Evolutionary conservation across 371 early-diverging fungal genomes (phyloP).

Genomic region (Lichtheimia ornata): DNA sequence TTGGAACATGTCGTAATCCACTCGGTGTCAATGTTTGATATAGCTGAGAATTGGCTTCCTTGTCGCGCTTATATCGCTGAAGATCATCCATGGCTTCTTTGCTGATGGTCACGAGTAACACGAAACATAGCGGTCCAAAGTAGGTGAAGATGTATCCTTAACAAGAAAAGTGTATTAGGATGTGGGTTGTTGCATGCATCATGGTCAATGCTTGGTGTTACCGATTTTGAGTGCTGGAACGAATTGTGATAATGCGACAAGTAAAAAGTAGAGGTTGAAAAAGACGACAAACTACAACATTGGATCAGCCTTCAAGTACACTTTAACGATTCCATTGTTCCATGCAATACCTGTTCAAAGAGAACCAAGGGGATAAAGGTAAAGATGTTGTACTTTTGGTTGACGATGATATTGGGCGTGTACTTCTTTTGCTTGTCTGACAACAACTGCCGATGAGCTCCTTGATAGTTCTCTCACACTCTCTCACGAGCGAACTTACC

Average conservation of each 20-base stretch:
- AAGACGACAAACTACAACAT: slow-evolving; percentile 86
- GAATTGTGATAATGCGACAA: slow-evolving; percentile 95
- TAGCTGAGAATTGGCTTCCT: slow-evolving; percentile 89
- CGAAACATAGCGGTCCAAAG: slow-evolving; percentile 95
- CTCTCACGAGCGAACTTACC: slow-evolving; percentile 20
- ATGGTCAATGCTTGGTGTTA: slow-evolving; percentile 20
- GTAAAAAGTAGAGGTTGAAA: slow-evolving; percentile 96
- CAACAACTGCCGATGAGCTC: neutral
- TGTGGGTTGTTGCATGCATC: no score
- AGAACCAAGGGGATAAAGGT: slow-evolving; percentile 93
- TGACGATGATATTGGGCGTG: slow-evolving; percentile 88
- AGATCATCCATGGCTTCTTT: slow-evolving; percentile 98
- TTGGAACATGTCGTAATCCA: slow-evolving; percentile 73
- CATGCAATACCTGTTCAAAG: slow-evolving; percentile 80
- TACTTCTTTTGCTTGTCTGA: slow-evolving; percentile 62
- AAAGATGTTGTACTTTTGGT: slow-evolving; percentile 94
- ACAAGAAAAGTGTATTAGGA: neutral
- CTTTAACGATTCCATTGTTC: neutral
- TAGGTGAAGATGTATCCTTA: slow-evolving; percentile 93
- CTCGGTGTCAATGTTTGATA: slow-evolving; percentile 64
- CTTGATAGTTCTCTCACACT: neutral
- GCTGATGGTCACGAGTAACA: slow-evolving; percentile 89
- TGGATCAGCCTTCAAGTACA: neutral
- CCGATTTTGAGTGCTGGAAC: slow-evolving; percentile 87
- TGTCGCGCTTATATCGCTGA: slow-evolving; percentile 88